Evolutionary conservation across 148 eudicot genomes (phyloP).

Genomic region (Nepenthes gracilis): DNA sequence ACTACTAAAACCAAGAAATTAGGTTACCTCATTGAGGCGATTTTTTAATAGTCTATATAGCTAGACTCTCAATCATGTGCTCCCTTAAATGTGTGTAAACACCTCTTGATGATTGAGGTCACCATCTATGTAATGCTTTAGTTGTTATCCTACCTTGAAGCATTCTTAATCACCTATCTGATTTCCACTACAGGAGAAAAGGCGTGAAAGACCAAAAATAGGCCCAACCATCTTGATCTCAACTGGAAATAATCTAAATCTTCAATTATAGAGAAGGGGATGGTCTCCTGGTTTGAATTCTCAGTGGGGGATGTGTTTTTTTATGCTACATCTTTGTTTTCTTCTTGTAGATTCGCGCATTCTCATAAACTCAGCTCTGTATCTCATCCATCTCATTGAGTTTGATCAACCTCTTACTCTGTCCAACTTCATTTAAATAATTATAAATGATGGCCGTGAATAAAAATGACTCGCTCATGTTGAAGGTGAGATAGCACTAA

Average conservation of each 20-base stretch:
- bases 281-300: neutral
- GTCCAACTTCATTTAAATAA: too few species aligned
- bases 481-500: too few species aligned
- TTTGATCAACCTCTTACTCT: neutral
- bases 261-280: constrained; percentile 1
- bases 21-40: too few species aligned
- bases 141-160: too few species aligned
- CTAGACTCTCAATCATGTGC: too few species aligned
- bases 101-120: too few species aligned
- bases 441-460: too few species aligned
- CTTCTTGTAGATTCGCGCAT: constrained; percentile 1
- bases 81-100: too few species aligned
- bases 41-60: too few species aligned
- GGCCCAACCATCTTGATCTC: constrained; percentile 2
- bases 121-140: too few species aligned
- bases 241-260: neutral
- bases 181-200: neutral
- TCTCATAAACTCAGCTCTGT: constrained; percentile 1
- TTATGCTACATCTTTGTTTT: constrained; percentile 6
- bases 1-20: too few species aligned
- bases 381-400: constrained; percentile 8
- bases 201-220: neutral
- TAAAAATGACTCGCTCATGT: too few species aligned
- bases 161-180: neutral
- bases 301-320: neutral